Conservation (phyloP, 225 moss, liverwort and hornwort genomes). For the Pleurozium schreberi region DNA sequence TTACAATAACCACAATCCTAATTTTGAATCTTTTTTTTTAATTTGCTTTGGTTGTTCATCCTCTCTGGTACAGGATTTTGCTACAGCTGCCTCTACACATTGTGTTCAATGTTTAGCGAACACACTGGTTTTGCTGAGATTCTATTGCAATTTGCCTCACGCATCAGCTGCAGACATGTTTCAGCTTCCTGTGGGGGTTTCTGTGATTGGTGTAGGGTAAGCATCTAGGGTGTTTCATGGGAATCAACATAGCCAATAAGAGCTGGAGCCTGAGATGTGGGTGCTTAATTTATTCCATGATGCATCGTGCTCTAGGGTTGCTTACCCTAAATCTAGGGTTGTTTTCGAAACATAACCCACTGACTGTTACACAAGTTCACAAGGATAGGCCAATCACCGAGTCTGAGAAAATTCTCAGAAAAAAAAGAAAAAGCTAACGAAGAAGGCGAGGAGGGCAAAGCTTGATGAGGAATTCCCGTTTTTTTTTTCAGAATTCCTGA, state of each 20-base stretch:
- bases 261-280: background rate
- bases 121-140: background rate
- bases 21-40: background rate
- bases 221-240: background rate
- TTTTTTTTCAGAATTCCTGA: too few relatives aligned
- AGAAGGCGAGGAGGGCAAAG: too few relatives aligned
- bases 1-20: slow-evolving; percentile 3
- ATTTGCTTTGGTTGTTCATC: background rate
- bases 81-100: background rate
- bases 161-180: background rate
- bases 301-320: background rate
- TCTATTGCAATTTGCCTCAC: background rate
- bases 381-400: too few relatives aligned
- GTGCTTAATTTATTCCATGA: background rate
- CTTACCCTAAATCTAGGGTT: background rate
- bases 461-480: too few relatives aligned
- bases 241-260: background rate
- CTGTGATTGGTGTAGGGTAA: background rate
- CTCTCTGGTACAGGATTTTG: background rate
- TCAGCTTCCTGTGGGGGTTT: background rate
- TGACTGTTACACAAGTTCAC: too few relatives aligned
- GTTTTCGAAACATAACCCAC: background rate
- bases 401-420: too few relatives aligned
- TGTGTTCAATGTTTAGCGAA: background rate
- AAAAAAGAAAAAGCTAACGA: too few relatives aligned